These are phyloP conservation scores for Plasmodium adleri DNA, from an alignment of 169 alveolate genomes.

Conservation along the genomic window DNA sequence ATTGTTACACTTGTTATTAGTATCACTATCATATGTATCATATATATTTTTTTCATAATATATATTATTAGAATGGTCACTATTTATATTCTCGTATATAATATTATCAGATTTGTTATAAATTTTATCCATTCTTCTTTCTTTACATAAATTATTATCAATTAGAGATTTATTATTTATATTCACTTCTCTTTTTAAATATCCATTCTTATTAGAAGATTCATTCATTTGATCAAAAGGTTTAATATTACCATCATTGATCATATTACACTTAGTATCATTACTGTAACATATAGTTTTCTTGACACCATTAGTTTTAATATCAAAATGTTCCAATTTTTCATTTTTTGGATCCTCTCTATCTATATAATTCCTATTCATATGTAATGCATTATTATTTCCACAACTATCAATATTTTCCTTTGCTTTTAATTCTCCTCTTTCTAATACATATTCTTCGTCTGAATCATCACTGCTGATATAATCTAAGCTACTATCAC, in stretches of 20 bases:
- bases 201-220: not conserved
- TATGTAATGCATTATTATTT: not conserved
- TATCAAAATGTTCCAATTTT: not conserved
- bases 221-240: not conserved
- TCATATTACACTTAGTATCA: not conserved
- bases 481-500: not conserved
- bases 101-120: not conserved
- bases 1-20: not conserved
- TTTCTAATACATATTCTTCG: conserved; percentile 17
- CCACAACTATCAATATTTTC: not conserved
- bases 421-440: not conserved
- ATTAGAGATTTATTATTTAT: not conserved
- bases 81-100: not conserved
- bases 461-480: conserved; percentile 71
- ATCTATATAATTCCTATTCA: not conserved
- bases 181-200: not conserved
- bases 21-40: not conserved
- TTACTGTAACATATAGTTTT: not conserved
- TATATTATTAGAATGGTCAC: not conserved
- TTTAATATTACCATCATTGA: not conserved
- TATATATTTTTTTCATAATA: not conserved
- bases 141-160: not conserved
- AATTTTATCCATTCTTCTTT: not conserved
- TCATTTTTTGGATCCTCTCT: not conserved
- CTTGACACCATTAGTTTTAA: not conserved